Evolutionary conservation across 345 rosid species (phyloP).

Genomic region (Citrus trifoliata): DNA sequence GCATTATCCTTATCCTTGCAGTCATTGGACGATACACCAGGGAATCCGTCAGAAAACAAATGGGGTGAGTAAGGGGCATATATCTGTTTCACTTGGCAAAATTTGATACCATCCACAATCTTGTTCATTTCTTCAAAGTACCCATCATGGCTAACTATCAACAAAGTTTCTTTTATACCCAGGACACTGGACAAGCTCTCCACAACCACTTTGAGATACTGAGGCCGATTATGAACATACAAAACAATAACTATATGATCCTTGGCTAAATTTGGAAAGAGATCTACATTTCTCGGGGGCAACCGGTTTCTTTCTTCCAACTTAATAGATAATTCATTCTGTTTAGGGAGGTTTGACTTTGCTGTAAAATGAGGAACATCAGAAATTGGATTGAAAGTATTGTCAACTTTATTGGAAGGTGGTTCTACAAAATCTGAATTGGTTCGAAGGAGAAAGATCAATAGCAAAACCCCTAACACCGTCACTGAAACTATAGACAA

Average conservation of each 20-base stretch:
- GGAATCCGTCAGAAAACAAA: constrained; percentile 57
- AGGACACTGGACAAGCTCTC: constrained; percentile 75
- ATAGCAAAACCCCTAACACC: constrained; percentile 42
- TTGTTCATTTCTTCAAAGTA: constrained; percentile 84
- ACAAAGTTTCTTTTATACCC: constrained; percentile 83
- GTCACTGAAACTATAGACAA: constrained; percentile 49
- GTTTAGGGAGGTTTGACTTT: constrained; percentile 50
- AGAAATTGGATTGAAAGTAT: constrained; percentile 21
- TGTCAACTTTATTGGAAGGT: constrained; percentile 27
- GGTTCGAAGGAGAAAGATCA: constrained; percentile 49
- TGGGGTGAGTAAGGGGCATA: constrained; percentile 87
- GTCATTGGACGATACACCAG: constrained; percentile 60
- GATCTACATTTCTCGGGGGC: constrained; percentile 69
- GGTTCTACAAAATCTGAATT: constrained; percentile 21
- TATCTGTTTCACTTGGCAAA: constrained; percentile 93
- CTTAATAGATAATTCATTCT: constrained; percentile 47
- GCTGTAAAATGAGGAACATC: constrained; percentile 17
- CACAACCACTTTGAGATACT: constrained; percentile 73
- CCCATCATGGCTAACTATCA: constrained; percentile 95
- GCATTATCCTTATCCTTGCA: constrained; percentile 74
- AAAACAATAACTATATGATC: constrained; percentile 73
- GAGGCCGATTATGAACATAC: constrained; percentile 91
- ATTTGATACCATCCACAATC: constrained; percentile 67
- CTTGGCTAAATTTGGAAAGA: constrained; percentile 62
- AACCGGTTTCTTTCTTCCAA: constrained; percentile 57